A percentile compares a stretch with the other conserved stretches of the same genome.
Evolutionary conservation across 2,329 filamentous ascomycete genomes (phyloP).

Genomic region (Aspergillus amoenus): DNA sequence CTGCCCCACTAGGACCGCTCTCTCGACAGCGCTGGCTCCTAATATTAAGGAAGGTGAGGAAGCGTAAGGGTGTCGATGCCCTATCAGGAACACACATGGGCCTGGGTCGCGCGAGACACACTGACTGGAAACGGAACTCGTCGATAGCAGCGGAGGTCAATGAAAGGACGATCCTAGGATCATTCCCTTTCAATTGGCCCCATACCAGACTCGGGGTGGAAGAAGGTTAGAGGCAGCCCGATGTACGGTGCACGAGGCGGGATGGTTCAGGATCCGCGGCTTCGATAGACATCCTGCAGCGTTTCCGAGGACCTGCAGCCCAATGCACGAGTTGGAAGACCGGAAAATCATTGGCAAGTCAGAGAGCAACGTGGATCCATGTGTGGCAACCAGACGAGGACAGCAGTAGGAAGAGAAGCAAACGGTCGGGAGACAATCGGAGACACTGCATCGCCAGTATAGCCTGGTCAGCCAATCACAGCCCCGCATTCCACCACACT

Average conservation of each 20-base stretch:
- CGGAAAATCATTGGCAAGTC: conserved; percentile 14
- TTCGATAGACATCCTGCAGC: background rate
- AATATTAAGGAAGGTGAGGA: conserved; percentile 10
- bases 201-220: background rate
- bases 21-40: conserved; percentile 10
- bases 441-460: conserved; percentile 9
- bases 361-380: conserved; percentile 18
- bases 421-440: conserved; percentile 4
- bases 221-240: conserved; percentile 5
- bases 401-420: conserved; percentile 1
- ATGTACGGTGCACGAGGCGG: background rate
- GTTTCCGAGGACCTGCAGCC: conserved; percentile 6
- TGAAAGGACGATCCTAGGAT: conserved; percentile 8
- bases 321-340: background rate
- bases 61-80: conserved; percentile 15
- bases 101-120: conserved; percentile 5
- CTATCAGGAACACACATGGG: conserved; percentile 40
- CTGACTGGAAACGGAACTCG: conserved; percentile 8
- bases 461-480: conserved; percentile 21
- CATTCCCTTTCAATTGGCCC: conserved; percentile 7
- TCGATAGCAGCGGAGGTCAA: conserved; percentile 10
- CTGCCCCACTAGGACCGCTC: conserved; percentile 22
- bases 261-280: background rate
- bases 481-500: conserved; percentile 19
- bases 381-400: conserved; percentile 16